Conservation (phyloP, 176 grass and related monocot genomes). For the bread wheat (Triticum aestivum) region IWGSC_CS_RefSeq_v2.1 NC_057799.1:354482232-354482731, state of each 20-base stretch:
- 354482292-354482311: constrained; percentile 18
- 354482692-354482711: not conserved
- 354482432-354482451: constrained; percentile 2
- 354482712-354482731: not conserved
- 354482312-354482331: constrained; percentile 21
- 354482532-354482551: not conserved
- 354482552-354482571: not conserved
- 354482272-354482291: not conserved
- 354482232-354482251: not conserved
- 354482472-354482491: not conserved
- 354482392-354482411: not conserved
- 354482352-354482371: constrained; percentile 1
- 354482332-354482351: too few relatives aligned
- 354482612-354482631: not conserved
- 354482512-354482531: not conserved
- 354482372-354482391: not conserved
- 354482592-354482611: not conserved
- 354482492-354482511: not conserved
- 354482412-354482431: not conserved
- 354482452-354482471: not conserved
- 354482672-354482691: not conserved
- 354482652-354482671: constrained; percentile 9
- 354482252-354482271: not conserved
- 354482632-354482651: not conserved
- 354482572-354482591: not conserved